These are phyloP conservation scores for Paramecium primaurelia DNA, from an alignment of 73 alveolate genomes.

Conservation along the genomic window DNA sequence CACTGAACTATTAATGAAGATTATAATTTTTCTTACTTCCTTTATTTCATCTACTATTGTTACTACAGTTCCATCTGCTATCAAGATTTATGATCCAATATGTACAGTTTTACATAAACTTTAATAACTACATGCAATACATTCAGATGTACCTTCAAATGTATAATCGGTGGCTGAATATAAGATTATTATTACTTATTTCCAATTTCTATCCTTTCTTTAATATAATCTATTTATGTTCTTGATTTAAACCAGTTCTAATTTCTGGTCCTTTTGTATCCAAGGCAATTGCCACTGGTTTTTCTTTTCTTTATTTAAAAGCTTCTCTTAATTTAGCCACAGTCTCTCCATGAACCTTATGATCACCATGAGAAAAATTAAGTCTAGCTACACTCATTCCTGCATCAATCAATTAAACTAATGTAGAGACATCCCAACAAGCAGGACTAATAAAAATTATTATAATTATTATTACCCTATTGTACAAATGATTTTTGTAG, in stretches of 20 bases:
- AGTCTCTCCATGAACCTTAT: constrained; percentile 81
- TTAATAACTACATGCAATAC: constrained; percentile 84
- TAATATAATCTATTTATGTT: constrained; percentile 70
- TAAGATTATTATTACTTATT: constrained; percentile 52
- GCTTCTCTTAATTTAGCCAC: constrained; percentile 83
- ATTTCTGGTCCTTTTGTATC: constrained; percentile 97
- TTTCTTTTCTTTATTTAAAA: constrained; percentile 79
- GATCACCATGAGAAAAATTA: constrained; percentile 95
- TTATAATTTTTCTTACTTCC: constrained; percentile 60
- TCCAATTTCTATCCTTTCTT: constrained; percentile 83
- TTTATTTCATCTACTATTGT: constrained; percentile 72
- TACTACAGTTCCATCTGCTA: constrained; percentile 88
- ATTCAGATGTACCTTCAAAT: constrained; percentile 78
- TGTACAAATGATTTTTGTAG: constrained; percentile 90
- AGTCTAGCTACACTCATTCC: constrained; percentile 96
- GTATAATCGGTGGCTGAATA: constrained; percentile 76
- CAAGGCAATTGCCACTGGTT: constrained; percentile 84
- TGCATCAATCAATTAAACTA: constrained; percentile 80
- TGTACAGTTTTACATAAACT: constrained; percentile 78
- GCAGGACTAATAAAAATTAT: constrained; percentile 64
- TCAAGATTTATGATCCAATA: constrained; percentile 76
- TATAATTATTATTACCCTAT: constrained; percentile 68
- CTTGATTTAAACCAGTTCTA: constrained; percentile 87
- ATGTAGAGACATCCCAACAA: constrained; percentile 76
- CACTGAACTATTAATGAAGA: constrained; percentile 47